These are phyloP conservation scores for Neostapfia colusana DNA, from an alignment of 176 grass and related monocot species.

Conservation along the genomic window DNA sequence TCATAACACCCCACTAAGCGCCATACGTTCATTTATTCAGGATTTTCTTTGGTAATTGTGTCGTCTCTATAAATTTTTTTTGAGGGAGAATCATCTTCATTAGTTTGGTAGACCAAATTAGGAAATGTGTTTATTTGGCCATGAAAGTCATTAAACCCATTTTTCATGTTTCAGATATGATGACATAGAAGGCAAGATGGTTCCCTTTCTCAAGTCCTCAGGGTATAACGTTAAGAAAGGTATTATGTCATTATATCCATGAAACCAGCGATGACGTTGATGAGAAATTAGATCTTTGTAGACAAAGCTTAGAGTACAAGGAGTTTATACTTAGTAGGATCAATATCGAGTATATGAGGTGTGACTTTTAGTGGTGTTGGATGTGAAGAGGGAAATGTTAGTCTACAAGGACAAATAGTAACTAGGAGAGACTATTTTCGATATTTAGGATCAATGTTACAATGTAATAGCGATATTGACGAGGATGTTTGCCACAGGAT, in stretches of 20 bases:
- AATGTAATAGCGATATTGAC: too few relatives aligned
- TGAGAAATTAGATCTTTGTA: too few relatives aligned
- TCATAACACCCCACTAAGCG: neutral
- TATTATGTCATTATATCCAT: constrained; percentile 10
- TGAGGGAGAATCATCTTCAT: neutral
- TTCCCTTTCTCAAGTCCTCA: constrained; percentile 53
- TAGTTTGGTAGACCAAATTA: constrained; percentile 5
- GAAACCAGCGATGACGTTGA: too few relatives aligned
- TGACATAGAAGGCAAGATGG: constrained; percentile 67
- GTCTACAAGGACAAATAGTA: too few relatives aligned
- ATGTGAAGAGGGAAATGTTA: constrained; percentile 72
- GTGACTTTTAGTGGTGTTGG: too few relatives aligned
- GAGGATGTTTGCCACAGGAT: too few relatives aligned
- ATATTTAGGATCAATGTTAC: too few relatives aligned
- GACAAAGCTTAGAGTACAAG: too few relatives aligned
- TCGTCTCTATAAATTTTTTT: constrained; percentile 10
- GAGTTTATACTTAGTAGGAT: too few relatives aligned
- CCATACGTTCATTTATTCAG: neutral
- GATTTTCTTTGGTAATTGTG: neutral
- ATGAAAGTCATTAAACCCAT: neutral
- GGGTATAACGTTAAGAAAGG: constrained; percentile 76
- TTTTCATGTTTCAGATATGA: constrained; percentile 51
- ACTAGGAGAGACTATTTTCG: too few relatives aligned
- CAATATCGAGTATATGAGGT: too few relatives aligned
- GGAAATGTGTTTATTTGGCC: neutral